A percentile compares a stretch with the other conserved stretches of the same genome.
These are phyloP conservation scores for Cytospora piceae DNA, from an alignment of 2,329 filamentous ascomycete species.

Conservation along the genomic window DNA sequence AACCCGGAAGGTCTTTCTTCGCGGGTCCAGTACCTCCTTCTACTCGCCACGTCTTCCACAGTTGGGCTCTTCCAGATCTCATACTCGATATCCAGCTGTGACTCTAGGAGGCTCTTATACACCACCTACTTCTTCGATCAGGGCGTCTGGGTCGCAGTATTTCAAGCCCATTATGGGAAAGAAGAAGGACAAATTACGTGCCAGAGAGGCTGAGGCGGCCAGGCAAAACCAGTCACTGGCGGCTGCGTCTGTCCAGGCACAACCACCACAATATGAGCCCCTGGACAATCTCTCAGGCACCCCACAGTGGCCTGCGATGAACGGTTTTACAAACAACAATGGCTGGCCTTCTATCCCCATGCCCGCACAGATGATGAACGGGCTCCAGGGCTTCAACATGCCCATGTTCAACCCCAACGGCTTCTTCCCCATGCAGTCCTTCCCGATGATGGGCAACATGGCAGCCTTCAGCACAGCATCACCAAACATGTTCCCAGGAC, in stretches of 20 bases:
- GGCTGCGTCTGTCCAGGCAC: neutral
- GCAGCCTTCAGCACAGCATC: slow-evolving; percentile 13
- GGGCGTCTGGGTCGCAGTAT: neutral
- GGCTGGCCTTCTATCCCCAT: slow-evolving; percentile 2
- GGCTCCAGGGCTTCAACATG: slow-evolving; percentile 13
- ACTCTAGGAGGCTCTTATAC: neutral
- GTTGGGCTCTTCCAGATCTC: neutral
- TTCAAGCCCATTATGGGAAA: slow-evolving; percentile 4
- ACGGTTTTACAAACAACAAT: neutral
- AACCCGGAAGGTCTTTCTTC: slow-evolving; percentile 3
- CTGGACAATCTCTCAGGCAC: neutral
- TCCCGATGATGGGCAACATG: slow-evolving; percentile 11
- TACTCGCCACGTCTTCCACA: neutral
- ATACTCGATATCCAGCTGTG: neutral
- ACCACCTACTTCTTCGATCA: neutral
- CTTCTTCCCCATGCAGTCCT: neutral
- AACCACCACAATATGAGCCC: neutral
- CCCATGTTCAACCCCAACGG: slow-evolving; percentile 6
- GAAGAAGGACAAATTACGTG: slow-evolving; percentile 21
- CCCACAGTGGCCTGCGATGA: slow-evolving; percentile 2
- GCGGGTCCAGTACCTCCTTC: neutral
- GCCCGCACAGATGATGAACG: slow-evolving; percentile 13
- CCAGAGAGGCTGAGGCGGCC: neutral
- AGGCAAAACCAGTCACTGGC: neutral
- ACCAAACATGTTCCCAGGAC: slow-evolving; percentile 15